Base-by-base conservation (phyloP, 2,329 filamentous ascomycete genomes). In the Trichothecium sympodiale region DNA sequence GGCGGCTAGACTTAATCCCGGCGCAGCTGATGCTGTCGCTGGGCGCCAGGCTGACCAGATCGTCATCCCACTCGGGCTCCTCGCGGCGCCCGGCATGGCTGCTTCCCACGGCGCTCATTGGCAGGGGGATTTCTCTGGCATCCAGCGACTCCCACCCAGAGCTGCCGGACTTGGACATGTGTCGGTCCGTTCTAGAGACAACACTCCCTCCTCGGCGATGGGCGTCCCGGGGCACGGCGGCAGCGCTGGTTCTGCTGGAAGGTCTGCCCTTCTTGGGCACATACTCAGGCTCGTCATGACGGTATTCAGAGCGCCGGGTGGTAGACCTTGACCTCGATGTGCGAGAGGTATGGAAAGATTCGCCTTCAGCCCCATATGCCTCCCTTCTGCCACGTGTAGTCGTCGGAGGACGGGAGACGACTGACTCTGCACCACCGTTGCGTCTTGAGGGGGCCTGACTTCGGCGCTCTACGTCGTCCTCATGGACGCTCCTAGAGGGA, bases 1-100 rank as follows among this genome's bases (percentile, higher is more conserved):
- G 43, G 38, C 47, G 45, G 18, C 37, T 41, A 44, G 39, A 48
- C 36, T 49, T 52, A 40, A 45, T 62, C 16, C 71, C 74, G n/a
- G 77, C 62, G 44, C 69, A 73, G 49, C 72, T 77, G 38, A 79
- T 74, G 46, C 74, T 78, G 48, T 79, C 74, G 45, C 65, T 69
- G 2, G 74, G 74, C 30, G 65, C 71, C 26, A 79, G 57, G 45
- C 70, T 76, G 33, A 60, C 64, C 35, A 56, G 53, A 43, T 74
- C 70, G 28, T 69, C 64, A 8, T 69, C 63, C 52, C 59, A 62
- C 29, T 54, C 49, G 10, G 20, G 20, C 20, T 25, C 20, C 10
- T 25, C 20, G 20, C 10, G 6, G 20, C 10, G 10, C 10, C 20
- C 20, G 8, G 54, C 56, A 27, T 60, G 53, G 34, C 61, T 62